phyloP scores from a whole-genome alignment of 2,329 filamentous ascomycete species.

The Fusarium scirpi region DNA sequence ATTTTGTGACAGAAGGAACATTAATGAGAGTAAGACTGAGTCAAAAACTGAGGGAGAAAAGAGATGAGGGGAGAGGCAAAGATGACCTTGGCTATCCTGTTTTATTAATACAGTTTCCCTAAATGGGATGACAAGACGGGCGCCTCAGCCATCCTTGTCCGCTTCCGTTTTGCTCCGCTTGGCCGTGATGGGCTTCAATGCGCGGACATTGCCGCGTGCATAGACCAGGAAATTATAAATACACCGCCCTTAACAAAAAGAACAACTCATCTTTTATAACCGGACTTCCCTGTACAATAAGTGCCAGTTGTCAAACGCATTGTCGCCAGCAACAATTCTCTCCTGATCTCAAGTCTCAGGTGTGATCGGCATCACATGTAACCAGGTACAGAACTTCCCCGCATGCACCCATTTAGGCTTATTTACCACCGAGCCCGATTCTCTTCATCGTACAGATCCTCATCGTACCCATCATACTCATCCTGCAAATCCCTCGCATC shows the following conservation, averaged over 20 bases:
- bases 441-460: slow-evolving; percentile 47
- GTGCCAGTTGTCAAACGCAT: not conserved
- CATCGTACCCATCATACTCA: slow-evolving; percentile 49
- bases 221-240: slow-evolving; percentile 8
- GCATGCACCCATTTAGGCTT: not conserved
- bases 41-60: not conserved
- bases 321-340: not conserved
- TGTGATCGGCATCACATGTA: slow-evolving; percentile 21
- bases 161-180: slow-evolving; percentile 27
- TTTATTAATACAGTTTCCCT: slow-evolving; percentile 12
- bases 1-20: slow-evolving; percentile 16
- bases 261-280: slow-evolving; percentile 1
- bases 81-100: slow-evolving; percentile 17
- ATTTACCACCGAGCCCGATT: slow-evolving; percentile 38
- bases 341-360: not conserved
- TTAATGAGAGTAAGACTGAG: not conserved
- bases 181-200: slow-evolving; percentile 12
- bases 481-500: slow-evolving; percentile 42
- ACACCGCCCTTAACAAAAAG: not conserved
- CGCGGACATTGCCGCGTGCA: slow-evolving; percentile 28
- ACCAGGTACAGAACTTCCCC: slow-evolving; percentile 7
- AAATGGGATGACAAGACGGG: slow-evolving; percentile 18
- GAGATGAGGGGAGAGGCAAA: not conserved
- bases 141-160: slow-evolving; percentile 22
- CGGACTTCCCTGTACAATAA: not conserved